Conservation (phyloP, 306 rosid genomes). For the Lathyrus aphaca region DNA sequence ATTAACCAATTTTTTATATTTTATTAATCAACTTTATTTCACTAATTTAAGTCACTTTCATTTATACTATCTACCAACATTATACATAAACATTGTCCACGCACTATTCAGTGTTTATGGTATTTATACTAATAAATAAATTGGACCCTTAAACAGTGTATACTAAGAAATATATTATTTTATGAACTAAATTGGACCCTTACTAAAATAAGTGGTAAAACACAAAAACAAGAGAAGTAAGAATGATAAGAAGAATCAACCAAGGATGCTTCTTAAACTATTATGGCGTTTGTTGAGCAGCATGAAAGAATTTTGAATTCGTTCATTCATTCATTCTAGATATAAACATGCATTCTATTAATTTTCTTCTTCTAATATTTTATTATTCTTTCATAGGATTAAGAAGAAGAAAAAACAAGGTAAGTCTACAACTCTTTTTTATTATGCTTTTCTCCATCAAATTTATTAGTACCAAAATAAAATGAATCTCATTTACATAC, state of each 20-base stretch:
- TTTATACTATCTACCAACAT: too few species aligned
- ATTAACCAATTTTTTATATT: too few species aligned
- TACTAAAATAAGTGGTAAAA: background rate
- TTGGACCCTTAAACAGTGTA: too few species aligned
- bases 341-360: background rate
- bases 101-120: too few species aligned
- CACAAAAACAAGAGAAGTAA: background rate
- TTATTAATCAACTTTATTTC: too few species aligned
- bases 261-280: background rate
- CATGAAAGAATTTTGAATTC: background rate
- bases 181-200: background rate
- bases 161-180: too few species aligned
- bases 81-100: too few species aligned
- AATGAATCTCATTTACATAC: slow-evolving; percentile 29
- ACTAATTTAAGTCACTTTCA: too few species aligned
- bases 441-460: slow-evolving; percentile 4
- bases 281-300: slow-evolving; percentile 11
- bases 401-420: slow-evolving; percentile 1
- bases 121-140: too few species aligned
- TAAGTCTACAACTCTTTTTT: background rate
- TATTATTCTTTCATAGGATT: slow-evolving; percentile 18
- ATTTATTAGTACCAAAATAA: slow-evolving; percentile 37
- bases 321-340: background rate
- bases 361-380: background rate
- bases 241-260: background rate